Percentiles rank a stretch among this genome's conserved stretches.
Conservation (phyloP, 2,329 filamentous ascomycete species). For the Chrysosporium keratinophilum region DNA sequence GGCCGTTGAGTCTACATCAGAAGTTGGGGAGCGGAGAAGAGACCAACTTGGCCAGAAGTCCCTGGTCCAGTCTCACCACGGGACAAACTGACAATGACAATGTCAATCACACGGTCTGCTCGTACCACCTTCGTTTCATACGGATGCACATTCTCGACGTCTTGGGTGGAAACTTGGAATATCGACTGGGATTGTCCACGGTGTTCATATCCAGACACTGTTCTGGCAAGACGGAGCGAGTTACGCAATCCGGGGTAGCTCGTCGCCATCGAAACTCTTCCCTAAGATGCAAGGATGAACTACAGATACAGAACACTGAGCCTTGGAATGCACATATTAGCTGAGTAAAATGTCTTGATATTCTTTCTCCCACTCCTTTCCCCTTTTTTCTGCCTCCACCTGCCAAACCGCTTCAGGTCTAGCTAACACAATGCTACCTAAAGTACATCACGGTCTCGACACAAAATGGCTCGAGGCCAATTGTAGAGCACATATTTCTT, state of each 20-base stretch:
- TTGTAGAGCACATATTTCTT: background rate
- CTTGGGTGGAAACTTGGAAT: too few species aligned
- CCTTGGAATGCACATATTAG: background rate
- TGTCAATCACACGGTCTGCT: too few species aligned
- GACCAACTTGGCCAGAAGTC: background rate
- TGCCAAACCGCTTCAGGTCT: background rate
- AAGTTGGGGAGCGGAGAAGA: background rate
- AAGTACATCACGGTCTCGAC: slow-evolving; percentile 6
- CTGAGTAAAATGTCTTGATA: slow-evolving; percentile 9
- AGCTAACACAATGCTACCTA: slow-evolving; percentile 4
- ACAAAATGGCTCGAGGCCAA: background rate
- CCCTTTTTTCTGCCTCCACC: slow-evolving; percentile 1
- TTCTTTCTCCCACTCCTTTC: slow-evolving; percentile 2
- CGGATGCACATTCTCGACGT: too few species aligned
- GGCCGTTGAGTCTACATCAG: background rate
- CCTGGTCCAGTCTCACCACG: slow-evolving; percentile 1
- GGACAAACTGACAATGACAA: too few species aligned
- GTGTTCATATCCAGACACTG: background rate
- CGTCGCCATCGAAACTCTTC: background rate
- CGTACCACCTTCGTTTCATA: too few species aligned
- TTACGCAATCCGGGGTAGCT: too few species aligned
- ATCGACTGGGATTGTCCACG: background rate
- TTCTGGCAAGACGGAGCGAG: background rate
- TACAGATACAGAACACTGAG: background rate
- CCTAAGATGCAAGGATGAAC: background rate